Evolutionary conservation across 768 basidiomycete species (phyloP), one percentile per base, ranked within the genome.

Genomic region (Suillus sp.): DNA sequence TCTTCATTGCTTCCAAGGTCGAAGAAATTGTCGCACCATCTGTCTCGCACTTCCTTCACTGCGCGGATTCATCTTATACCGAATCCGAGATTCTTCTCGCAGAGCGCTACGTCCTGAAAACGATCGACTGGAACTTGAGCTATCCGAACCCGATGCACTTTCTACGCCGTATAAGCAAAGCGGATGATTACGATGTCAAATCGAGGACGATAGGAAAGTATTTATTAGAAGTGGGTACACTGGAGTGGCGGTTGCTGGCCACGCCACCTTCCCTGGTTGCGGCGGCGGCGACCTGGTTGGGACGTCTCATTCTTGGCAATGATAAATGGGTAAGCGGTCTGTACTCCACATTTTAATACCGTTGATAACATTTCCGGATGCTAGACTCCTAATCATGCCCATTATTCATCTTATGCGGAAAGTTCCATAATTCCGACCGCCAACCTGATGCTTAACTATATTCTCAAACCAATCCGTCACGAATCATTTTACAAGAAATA

Each of bases 1-100:
- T 98, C 68, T 92, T 96, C 77, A 80, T 97, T 67, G 86, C 96
- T 0, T 86, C 93, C 42, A 98, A 98, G 75, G 93, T 90, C 65
- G 96, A 98, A 75, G 95, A 97, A 75, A 94, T 94, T 47, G 86
- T 93, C 66, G 87, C 93, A 11, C 96, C 96, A 0, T 89, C 91
- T 27, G 89, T 94, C 32, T 78, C 79, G 34, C 92, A 95, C 77
- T 90, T 96, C 71, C 83, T 91, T 22, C 83, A 84, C 72, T 88
- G 93, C 69, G 85, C 92, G 42, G 93, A 96, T 63, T 85, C 86
- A 5, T 86, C 88, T 14, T 95, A 89, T 75, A 83, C 82, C 16
- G 85, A 88, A 67, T 83, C 87, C 0, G 94, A 97, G 68, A 91
- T 98, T 64, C 84, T 94, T 63, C 88, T 90, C 58, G 95, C 96